These are phyloP conservation scores for Pythium utonaiense DNA, from an alignment of 352 stramenopile genomes.

Conservation along the genomic window DNA sequence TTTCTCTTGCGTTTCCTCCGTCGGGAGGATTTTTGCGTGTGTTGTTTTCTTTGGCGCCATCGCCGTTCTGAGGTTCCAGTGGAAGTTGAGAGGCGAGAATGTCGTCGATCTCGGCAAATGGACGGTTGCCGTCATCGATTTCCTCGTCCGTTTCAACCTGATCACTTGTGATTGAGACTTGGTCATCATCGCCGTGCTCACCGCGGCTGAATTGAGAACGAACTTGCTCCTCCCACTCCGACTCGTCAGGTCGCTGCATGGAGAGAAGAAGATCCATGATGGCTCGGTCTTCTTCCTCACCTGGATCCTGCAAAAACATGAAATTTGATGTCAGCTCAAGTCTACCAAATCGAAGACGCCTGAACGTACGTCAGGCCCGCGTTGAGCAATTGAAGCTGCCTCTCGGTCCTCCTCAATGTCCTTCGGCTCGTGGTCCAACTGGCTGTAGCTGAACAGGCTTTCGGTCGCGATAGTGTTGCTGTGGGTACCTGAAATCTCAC, in stretches of 20 bases:
- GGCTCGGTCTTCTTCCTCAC: constrained; percentile 17
- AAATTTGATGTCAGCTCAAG: background rate
- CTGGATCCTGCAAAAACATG: background rate
- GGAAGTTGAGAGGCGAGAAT: constrained; percentile 63
- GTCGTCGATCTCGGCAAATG: constrained; percentile 53
- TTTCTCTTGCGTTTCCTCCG: constrained; percentile 4
- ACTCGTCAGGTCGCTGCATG: constrained; percentile 14
- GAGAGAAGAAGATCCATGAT: constrained; percentile 26
- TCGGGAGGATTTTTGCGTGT: background rate
- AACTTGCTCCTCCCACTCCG: constrained; percentile 7
- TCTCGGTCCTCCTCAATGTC: constrained; percentile 6
- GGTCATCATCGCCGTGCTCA: constrained; percentile 1
- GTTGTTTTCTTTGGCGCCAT: background rate
- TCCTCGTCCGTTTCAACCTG: constrained; percentile 16
- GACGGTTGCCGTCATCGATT: constrained; percentile 18
- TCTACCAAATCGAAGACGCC: too few species aligned
- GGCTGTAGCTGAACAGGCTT: constrained; percentile 29
- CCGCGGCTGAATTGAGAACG: background rate
- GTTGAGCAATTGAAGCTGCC: background rate
- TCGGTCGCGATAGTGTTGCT: constrained; percentile 23
- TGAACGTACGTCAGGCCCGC: background rate
- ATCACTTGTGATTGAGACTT: constrained; percentile 10
- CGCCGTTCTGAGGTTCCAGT: constrained; percentile 19
- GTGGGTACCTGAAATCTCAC: constrained; percentile 6
- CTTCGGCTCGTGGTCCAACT: constrained; percentile 14